These are phyloP conservation scores for Polysphondylium violaceum DNA, from an alignment of 78 protist genomes.

Conservation along the genomic window DNA sequence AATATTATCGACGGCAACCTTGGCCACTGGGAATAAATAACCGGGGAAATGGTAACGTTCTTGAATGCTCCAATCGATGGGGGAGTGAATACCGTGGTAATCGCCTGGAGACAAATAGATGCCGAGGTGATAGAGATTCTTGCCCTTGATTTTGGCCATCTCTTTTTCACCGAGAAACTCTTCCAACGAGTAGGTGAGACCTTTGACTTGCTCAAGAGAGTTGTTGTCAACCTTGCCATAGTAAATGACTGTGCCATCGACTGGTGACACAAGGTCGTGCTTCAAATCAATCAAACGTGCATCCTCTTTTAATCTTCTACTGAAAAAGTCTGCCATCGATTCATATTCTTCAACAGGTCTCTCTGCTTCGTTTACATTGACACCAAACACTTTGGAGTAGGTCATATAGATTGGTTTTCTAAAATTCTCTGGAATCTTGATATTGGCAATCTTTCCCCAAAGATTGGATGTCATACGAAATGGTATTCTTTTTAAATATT, in stretches of 20 bases:
- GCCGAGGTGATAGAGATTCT: constrained; percentile 76
- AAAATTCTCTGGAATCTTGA: constrained; percentile 30
- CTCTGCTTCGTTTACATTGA: constrained; percentile 61
- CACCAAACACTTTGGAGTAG: constrained; percentile 57
- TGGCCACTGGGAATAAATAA: constrained; percentile 79
- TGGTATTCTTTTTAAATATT: constrained; percentile 74
- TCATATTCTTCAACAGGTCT: constrained; percentile 40
- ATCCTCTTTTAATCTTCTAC: constrained; percentile 27
- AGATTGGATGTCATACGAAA: constrained; percentile 62
- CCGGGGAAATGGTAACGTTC: constrained; percentile 80
- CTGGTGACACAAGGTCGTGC: constrained; percentile 55
- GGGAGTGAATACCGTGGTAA: constrained; percentile 83
- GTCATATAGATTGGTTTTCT: constrained; percentile 37
- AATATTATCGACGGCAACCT: constrained; percentile 61
- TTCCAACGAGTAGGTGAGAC: constrained; percentile 43
- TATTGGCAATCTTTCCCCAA: constrained; percentile 75
- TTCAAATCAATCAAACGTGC: constrained; percentile 34
- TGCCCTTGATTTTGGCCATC: constrained; percentile 1
- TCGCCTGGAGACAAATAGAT: constrained; percentile 84
- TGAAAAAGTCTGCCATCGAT: constrained; percentile 62
- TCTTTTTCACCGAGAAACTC: constrained; percentile 68
- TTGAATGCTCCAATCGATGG: constrained; percentile 72
- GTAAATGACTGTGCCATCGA: constrained; percentile 76
- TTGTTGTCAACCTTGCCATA: constrained; percentile 53
- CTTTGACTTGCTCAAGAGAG: constrained; percentile 80